A percentile compares a stretch with the other conserved stretches of the same genome.
Conservation (phyloP, 2,329 filamentous ascomycete genomes). For the Beauveria brongniartii region DNA sequence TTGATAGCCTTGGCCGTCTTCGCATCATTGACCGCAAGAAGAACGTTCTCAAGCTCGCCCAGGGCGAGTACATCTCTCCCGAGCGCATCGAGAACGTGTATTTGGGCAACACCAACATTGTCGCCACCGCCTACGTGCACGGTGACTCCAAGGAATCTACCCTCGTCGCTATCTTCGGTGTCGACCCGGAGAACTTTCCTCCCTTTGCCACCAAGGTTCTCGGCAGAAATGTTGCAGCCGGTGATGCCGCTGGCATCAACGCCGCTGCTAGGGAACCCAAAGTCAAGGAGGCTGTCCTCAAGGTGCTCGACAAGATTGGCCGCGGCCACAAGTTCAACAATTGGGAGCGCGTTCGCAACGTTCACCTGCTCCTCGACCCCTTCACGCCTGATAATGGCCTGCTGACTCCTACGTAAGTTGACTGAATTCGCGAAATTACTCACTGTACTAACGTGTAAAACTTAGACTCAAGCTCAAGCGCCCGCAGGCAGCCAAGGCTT, state of each 20-base stretch:
- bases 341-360: constrained; percentile 74
- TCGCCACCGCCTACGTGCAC: constrained; percentile 81
- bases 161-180: constrained; percentile 79
- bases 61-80: constrained; percentile 96
- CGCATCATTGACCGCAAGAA: constrained; percentile 94
- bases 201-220: constrained; percentile 72
- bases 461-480: constrained; percentile 52
- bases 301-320: constrained; percentile 69
- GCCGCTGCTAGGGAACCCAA: constrained; percentile 59
- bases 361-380: constrained; percentile 72
- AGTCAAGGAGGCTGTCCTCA: constrained; percentile 66
- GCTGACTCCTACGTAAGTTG: constrained; percentile 74
- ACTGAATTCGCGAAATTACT: not conserved
- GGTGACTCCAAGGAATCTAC: constrained; percentile 76
- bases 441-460: constrained; percentile 11
- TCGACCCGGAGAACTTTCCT: constrained; percentile 79
- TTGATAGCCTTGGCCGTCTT: constrained; percentile 82
- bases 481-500: constrained; percentile 46
- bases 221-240: constrained; percentile 53
- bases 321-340: constrained; percentile 85
- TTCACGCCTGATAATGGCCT: constrained; percentile 92
- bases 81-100: constrained; percentile 97
- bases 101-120: constrained; percentile 68
- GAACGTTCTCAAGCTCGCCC: constrained; percentile 95
- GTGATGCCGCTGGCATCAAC: constrained; percentile 60